phyloP scores from a whole-genome alignment of 164 flowering plant species.

The Stephania yunnanensis region DNA sequence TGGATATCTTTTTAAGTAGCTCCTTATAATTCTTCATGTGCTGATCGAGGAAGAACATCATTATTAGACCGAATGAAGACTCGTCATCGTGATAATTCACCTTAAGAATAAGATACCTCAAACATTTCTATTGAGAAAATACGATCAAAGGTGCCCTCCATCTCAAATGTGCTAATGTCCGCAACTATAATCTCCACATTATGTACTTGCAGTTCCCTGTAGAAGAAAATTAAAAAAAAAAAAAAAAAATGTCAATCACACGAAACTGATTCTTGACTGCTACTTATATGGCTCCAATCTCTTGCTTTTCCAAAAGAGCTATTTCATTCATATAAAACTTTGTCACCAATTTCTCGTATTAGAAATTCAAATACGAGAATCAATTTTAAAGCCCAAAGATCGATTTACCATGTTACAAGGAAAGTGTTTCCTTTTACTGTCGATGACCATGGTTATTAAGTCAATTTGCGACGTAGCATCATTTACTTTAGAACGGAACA shows the following conservation, averaged over 20 bases:
- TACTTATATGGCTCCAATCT: too few species aligned
- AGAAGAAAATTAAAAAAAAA: conserved; percentile 1
- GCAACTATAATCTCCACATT: conserved; percentile 81
- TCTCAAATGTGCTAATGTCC: conserved; percentile 80
- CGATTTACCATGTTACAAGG: too few species aligned
- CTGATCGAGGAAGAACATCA: conserved; percentile 25
- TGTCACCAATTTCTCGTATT: too few species aligned
- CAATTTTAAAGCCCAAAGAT: too few species aligned
- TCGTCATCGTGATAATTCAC: not conserved
- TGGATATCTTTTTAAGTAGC: conserved; percentile 84
- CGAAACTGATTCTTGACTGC: too few species aligned
- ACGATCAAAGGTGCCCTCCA: conserved; percentile 77
- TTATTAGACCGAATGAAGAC: conserved; percentile 2
- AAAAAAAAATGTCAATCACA: not conserved
- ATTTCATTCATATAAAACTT: too few species aligned
- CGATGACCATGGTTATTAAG: too few species aligned
- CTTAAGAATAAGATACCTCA: conserved; percentile 45
- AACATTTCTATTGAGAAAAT: conserved; percentile 92
- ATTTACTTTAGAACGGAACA: conserved; percentile 3
- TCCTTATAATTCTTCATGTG: conserved; percentile 92
- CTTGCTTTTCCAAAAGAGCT: too few species aligned
- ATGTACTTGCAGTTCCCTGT: conserved; percentile 54
- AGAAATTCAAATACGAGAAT: too few species aligned
- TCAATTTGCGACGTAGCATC: too few species aligned
- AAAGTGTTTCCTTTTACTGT: too few species aligned